Conservation (phyloP, 148 eudicot genomes). For the Beta vulgaris region DNA sequence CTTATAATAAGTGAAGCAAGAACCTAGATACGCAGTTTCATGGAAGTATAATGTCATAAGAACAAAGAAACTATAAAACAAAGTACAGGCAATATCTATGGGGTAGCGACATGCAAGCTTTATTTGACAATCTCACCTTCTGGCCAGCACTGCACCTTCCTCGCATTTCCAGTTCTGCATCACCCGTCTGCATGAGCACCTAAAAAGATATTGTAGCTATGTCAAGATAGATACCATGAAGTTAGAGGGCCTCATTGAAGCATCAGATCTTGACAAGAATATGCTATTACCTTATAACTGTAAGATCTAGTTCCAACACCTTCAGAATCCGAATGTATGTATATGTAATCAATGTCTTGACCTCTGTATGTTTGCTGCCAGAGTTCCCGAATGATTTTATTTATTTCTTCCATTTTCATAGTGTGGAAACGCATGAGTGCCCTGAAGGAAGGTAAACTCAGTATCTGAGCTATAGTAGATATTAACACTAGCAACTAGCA, state of each 20-base stretch:
- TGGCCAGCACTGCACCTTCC: conserved; percentile 99
- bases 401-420: conserved; percentile 99
- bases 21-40: conserved; percentile 43
- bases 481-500: background rate
- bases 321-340: conserved; percentile 95
- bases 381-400: conserved; percentile 89
- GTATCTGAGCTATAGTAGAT: conserved; percentile 14
- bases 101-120: background rate
- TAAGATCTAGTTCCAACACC: conserved; percentile 95
- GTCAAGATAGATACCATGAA: background rate
- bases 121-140: conserved; percentile 46
- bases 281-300: conserved; percentile 75
- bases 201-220: conserved; percentile 20
- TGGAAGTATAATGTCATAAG: background rate
- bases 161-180: conserved; percentile 96
- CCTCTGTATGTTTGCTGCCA: conserved; percentile 99
- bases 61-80: background rate
- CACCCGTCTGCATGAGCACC: conserved; percentile 98
- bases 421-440: conserved; percentile 99
- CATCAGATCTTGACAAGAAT: conserved; percentile 10
- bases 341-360: conserved; percentile 93
- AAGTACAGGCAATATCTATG: background rate
- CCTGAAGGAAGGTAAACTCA: conserved; percentile 34
- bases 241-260: conserved; percentile 1
- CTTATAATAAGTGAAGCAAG: conserved; percentile 97